These are phyloP conservation scores for Hypoxylon sp. DNA, from an alignment of 2,329 filamentous ascomycete genomes.

Conservation along the genomic window DNA sequence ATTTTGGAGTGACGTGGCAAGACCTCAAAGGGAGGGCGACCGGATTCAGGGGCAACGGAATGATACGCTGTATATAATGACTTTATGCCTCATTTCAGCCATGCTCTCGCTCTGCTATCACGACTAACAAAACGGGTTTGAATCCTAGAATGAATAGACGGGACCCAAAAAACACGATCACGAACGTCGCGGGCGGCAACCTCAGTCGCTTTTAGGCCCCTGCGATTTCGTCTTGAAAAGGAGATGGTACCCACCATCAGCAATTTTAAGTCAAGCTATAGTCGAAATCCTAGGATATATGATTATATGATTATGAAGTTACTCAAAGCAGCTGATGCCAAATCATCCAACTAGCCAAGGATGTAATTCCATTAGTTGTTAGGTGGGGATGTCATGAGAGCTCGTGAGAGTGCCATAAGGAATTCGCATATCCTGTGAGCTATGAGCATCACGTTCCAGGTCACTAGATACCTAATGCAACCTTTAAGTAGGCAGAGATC, in stretches of 20 bases:
- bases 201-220: too few relatives aligned
- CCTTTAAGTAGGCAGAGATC: too few relatives aligned
- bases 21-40: not conserved
- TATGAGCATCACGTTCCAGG: not conserved
- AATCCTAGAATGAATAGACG: not conserved
- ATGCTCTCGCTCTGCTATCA: constrained; percentile 7
- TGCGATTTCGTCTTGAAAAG: not conserved
- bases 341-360: not conserved
- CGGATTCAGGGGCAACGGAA: constrained; percentile 15
- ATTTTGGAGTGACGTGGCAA: constrained; percentile 4
- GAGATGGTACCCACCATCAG: not conserved
- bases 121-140: constrained; percentile 7
- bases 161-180: not conserved
- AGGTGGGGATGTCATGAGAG: not conserved
- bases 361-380: not conserved
- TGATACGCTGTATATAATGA: constrained; percentile 26
- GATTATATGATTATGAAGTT: not conserved
- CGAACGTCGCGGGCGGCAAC: not conserved
- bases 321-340: not conserved
- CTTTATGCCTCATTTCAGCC: constrained; percentile 3
- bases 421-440: not conserved
- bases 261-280: not conserved
- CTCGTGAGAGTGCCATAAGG: not conserved
- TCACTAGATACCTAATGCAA: not conserved
- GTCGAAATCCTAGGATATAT: not conserved